phyloP scores from a whole-genome alignment of 2,329 filamentous ascomycete species.

The Aspergillus flavus region DNA sequence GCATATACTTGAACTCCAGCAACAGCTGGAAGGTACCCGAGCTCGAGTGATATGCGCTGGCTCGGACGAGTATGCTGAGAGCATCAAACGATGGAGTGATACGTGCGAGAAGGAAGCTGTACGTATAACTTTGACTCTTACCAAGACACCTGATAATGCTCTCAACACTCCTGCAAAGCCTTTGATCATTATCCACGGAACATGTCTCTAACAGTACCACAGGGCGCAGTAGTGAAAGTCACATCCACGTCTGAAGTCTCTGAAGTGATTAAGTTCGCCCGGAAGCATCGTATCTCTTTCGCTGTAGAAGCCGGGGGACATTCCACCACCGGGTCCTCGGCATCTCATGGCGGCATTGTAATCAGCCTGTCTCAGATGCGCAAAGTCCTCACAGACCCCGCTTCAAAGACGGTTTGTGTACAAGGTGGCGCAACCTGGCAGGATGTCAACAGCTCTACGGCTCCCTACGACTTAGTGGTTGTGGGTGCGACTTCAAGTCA shows the following conservation, averaged over 20 bases:
- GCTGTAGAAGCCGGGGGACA: conserved; percentile 61
- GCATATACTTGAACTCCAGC: conserved; percentile 10
- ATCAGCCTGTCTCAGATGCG: conserved; percentile 59
- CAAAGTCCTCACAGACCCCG: conserved; percentile 51
- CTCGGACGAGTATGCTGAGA: conserved; percentile 11
- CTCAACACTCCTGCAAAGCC: neutral
- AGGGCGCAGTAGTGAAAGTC: conserved; percentile 21
- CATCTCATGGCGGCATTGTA: conserved; percentile 56
- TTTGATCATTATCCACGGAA: neutral
- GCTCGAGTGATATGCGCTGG: conserved; percentile 14
- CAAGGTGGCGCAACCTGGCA: conserved; percentile 58
- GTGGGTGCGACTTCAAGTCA: conserved; percentile 63
- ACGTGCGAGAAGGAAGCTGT: conserved; percentile 17
- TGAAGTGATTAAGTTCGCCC: conserved; percentile 48
- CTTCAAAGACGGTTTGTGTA: conserved; percentile 49
- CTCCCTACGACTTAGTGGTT: conserved; percentile 56
- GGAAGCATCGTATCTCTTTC: conserved; percentile 50
- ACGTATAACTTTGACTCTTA: neutral
- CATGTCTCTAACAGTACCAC: neutral
- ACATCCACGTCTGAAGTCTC: conserved; percentile 12
- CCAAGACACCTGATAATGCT: neutral
- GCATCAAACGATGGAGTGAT: conserved; percentile 17
- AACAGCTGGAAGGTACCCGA: conserved; percentile 12
- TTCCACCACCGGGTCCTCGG: conserved; percentile 55
- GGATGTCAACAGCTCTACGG: conserved; percentile 57